These are phyloP conservation scores for Pugionium dolabratum DNA, from an alignment of 345 rosid genomes.

Conservation along the genomic window DNA sequence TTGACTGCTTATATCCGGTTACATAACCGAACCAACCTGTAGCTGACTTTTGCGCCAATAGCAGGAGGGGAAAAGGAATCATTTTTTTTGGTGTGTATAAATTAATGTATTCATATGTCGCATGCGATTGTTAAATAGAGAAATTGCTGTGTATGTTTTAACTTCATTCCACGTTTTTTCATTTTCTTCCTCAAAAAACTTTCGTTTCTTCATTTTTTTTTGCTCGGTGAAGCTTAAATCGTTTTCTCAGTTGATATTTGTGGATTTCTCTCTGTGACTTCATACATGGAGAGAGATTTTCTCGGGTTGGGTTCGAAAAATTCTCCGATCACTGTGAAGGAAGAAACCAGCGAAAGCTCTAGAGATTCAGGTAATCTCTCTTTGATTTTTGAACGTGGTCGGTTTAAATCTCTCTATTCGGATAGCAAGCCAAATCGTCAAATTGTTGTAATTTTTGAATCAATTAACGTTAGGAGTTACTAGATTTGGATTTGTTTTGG, in stretches of 20 bases:
- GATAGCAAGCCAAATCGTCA: background rate
- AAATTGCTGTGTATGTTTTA: constrained; percentile 6
- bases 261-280: no score
- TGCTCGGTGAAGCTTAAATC: no score
- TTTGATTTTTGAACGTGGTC: no score
- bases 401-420: background rate
- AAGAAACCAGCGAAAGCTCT: constrained; percentile 46
- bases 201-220: no score
- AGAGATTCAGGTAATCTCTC: constrained; percentile 46
- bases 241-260: background rate
- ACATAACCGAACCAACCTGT: constrained; percentile 24
- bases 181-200: background rate
- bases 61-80: constrained; percentile 29
- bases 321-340: constrained; percentile 47
- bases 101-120: constrained; percentile 30
- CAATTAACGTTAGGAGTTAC: no score
- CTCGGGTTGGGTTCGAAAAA: constrained; percentile 50
- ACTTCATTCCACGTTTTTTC: constrained; percentile 43
- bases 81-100: background rate
- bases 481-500: no score
- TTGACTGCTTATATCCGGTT: constrained; percentile 40
- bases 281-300: constrained; percentile 59
- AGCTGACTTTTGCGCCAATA: constrained; percentile 34
- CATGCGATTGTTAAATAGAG: constrained; percentile 36
- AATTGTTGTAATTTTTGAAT: no score